These are phyloP conservation scores for Falciphora oryzae DNA, from an alignment of 2,329 filamentous ascomycete species.

Conservation along the genomic window DNA sequence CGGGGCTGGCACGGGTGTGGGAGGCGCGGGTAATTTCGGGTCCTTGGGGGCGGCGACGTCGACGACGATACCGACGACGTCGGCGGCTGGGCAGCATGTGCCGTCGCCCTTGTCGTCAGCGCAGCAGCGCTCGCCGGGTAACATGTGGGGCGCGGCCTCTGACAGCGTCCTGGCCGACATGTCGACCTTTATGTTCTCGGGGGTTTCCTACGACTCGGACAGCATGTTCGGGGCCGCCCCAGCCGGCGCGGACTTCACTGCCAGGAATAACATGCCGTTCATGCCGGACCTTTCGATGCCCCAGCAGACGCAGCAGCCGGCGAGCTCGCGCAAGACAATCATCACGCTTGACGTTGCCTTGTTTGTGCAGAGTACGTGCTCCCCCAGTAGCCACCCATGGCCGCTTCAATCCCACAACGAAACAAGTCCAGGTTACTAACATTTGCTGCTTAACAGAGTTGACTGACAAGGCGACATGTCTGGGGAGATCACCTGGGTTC, in stretches of 20 bases:
- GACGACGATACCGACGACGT: neutral
- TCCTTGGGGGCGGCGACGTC: neutral
- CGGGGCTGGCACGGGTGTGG: neutral
- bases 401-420: neutral
- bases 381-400: neutral
- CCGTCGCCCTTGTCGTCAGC: neutral
- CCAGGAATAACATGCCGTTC: neutral
- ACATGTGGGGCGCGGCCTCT: neutral
- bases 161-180: neutral
- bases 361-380: conserved; percentile 21
- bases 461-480: conserved; percentile 21
- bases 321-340: conserved; percentile 11
- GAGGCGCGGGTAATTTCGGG: neutral
- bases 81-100: neutral
- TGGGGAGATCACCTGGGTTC: conserved; percentile 27
- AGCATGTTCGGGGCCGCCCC: neutral
- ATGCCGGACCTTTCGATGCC: neutral
- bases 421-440: neutral
- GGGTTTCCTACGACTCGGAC: neutral
- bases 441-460: conserved; percentile 21
- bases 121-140: neutral
- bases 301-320: neutral
- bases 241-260: neutral
- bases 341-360: conserved; percentile 22
- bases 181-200: neutral